These are phyloP conservation scores for Solanum aculeatissimum DNA, from an alignment of 305 asterid species.

Conservation along the genomic window DNA sequence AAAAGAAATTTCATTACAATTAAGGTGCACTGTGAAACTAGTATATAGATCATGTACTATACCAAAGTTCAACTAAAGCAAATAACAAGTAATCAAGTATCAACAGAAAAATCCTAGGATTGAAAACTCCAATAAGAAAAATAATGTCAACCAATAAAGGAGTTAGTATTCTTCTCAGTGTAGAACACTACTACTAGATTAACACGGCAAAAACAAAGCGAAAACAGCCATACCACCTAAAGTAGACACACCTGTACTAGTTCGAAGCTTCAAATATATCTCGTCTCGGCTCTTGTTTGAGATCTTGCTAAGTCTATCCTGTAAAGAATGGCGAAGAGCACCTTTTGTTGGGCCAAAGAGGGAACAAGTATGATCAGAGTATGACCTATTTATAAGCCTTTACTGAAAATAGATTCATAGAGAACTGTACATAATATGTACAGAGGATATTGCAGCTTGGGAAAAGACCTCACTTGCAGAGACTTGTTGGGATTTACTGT, in stretches of 20 bases:
- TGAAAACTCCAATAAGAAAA: background rate
- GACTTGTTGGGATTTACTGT: conserved; percentile 85
- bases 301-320: conserved; percentile 78
- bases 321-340: conserved; percentile 93
- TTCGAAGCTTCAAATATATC: conserved; percentile 81
- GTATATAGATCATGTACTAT: background rate
- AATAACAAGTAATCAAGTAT: background rate
- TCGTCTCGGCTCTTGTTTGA: conserved; percentile 87
- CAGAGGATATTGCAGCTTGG: background rate
- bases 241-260: conserved; percentile 67
- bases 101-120: background rate
- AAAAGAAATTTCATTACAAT: background rate
- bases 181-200: background rate
- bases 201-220: background rate
- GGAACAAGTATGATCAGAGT: conserved; percentile 5
- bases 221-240: background rate
- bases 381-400: background rate
- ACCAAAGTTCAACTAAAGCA: background rate
- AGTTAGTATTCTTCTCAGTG: background rate
- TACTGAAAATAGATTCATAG: background rate
- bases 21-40: background rate
- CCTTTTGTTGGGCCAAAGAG: conserved; percentile 36
- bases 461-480: conserved; percentile 67
- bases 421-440: background rate
- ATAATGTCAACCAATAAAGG: background rate